These are phyloP conservation scores for Hypoxylon sp. DNA, from an alignment of 2,329 filamentous ascomycete species.

Conservation along the genomic window DNA sequence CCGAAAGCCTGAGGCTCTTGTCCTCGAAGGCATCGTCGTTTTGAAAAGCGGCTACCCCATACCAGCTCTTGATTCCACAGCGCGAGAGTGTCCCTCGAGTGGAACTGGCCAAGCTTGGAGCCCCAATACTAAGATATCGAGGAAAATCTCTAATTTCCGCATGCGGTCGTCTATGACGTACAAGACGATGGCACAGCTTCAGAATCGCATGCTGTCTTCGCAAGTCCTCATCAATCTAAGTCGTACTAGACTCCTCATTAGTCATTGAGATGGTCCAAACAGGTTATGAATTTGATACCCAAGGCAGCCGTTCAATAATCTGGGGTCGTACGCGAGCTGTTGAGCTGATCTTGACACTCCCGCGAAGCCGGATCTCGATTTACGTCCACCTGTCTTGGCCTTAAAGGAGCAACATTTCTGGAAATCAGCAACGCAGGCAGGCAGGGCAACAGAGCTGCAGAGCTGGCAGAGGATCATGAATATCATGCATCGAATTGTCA, in stretches of 20 bases:
- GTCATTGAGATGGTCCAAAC: slow-evolving; percentile 21
- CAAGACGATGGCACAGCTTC: slow-evolving; percentile 4
- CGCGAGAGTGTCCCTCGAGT: background rate
- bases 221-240: slow-evolving; percentile 9
- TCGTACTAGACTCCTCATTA: slow-evolving; percentile 3
- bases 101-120: slow-evolving; percentile 3
- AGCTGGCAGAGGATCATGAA: slow-evolving; percentile 1
- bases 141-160: slow-evolving; percentile 25
- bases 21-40: background rate
- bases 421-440: no score
- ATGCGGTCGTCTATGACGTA: slow-evolving; percentile 34
- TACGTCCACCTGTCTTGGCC: slow-evolving; percentile 4
- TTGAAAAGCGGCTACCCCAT: slow-evolving; percentile 4
- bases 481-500: slow-evolving; percentile 8
- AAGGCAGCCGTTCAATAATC: no score
- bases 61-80: slow-evolving; percentile 14
- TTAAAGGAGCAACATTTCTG: no score
- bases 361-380: slow-evolving; percentile 21
- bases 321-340: background rate
- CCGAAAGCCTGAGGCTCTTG: background rate
- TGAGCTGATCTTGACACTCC: slow-evolving; percentile 1
- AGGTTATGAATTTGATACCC: slow-evolving; percentile 12
- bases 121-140: no score
- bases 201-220: slow-evolving; percentile 9
- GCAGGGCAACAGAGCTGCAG: background rate